These are phyloP conservation scores for Coemansia sp. DNA, from an alignment of 192 early-diverging fungal genomes.

Conservation along the genomic window DNA sequence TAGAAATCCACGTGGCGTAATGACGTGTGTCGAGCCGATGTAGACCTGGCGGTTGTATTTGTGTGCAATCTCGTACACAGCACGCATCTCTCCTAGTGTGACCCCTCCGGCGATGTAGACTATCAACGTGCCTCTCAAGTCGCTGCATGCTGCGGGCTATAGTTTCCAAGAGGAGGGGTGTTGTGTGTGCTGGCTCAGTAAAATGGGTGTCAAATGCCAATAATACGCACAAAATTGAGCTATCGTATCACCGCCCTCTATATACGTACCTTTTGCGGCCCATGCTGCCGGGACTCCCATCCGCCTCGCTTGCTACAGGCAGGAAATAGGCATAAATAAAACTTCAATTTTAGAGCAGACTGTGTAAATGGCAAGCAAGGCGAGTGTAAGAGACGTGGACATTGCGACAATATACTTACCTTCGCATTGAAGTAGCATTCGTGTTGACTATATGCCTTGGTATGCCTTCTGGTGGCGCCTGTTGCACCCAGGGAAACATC, in stretches of 20 bases:
- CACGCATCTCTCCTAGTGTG: slow-evolving; percentile 51
- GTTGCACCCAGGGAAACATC: slow-evolving; percentile 40
- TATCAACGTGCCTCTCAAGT: slow-evolving; percentile 30
- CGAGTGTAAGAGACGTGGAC: too few relatives aligned
- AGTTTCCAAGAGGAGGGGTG: neutral
- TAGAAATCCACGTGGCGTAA: slow-evolving; percentile 51
- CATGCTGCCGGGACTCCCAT: slow-evolving; percentile 4
- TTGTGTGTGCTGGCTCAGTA: neutral
- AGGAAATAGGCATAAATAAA: neutral
- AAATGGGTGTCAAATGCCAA: neutral
- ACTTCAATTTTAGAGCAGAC: neutral
- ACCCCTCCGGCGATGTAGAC: slow-evolving; percentile 53
- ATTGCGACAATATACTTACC: slow-evolving; percentile 14
- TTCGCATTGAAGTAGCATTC: slow-evolving; percentile 35
- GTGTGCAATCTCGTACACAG: slow-evolving; percentile 49
- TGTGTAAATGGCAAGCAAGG: neutral
- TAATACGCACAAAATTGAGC: neutral
- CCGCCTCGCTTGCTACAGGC: slow-evolving; percentile 4
- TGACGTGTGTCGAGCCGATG: slow-evolving; percentile 54
- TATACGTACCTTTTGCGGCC: neutral
- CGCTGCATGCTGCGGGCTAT: neutral
- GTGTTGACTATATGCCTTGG: slow-evolving; percentile 34
- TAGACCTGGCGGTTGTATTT: slow-evolving; percentile 44
- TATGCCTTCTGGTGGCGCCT: slow-evolving; percentile 19
- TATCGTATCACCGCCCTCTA: neutral